Base-by-base conservation (phyloP, 192 early-diverging fungal species). In the Entophlyctis luteolus region DNA sequence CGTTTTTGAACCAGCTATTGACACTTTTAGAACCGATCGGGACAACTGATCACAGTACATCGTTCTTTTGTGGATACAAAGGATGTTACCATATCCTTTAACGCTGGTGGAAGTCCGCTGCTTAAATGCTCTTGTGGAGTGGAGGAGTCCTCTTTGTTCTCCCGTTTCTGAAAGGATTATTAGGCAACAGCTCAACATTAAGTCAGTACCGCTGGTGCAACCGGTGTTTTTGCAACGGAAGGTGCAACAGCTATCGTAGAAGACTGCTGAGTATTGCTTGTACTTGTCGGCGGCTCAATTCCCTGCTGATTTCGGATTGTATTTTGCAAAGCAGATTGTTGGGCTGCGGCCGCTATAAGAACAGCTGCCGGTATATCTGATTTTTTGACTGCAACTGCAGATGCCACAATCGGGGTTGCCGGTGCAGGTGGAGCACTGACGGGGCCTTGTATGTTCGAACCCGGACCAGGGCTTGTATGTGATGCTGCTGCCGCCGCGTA, bases 41-140 rank as follows among this genome's bases (percentile, higher is more conserved):
- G 39, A n/a, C 1, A 22, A 49, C 28, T 12, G 28, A 37, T 54
- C 22, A 4, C 16, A 25, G 54, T 72, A 84, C 81, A 71, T 78
- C 83, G 79, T 37, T 84, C 81, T 77, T 85, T 84, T 31, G 86
- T 86, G 28, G 79, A 78, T 63, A 87, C 82, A 72, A 87, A 89
- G 27, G 82, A 83, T 16, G 80, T 75, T 59, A 88, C 83, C 31
- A 90, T 76, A 52, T 90, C 89, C 1, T 80, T 79, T 49, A 89
- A 77, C 22, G 87, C 79, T 20, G 88, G 83, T 1, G 88, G 87
- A 5, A 90, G 71, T 38, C 79, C 62, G 60, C 73, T 83, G 55
- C 80, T 76, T 29, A 79, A 59, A 25, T 77, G 63, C 55, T 73
- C 80, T 45, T 71, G 45, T 4, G 65, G 59, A 10, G 62, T 62